phyloP scores from a whole-genome alignment of 78 protist genomes.

The Dictyostelium firmibasis region DNA sequence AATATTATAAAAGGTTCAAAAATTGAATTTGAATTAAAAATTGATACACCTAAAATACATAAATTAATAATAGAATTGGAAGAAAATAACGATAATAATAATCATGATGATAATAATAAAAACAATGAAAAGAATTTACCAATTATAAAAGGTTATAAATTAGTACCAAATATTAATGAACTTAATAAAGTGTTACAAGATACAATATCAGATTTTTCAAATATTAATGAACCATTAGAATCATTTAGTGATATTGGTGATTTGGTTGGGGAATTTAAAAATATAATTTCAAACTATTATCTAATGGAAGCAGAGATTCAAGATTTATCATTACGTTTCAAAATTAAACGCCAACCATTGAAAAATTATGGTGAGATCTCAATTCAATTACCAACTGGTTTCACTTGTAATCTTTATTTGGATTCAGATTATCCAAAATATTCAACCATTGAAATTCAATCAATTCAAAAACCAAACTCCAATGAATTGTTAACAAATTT shows the following conservation, averaged over 20 bases:
- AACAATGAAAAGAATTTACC: background rate
- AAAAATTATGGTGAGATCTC: background rate
- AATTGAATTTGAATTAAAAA: background rate
- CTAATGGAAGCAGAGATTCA: background rate
- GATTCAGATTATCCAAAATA: conserved; percentile 21
- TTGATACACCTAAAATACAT: background rate
- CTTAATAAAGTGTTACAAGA: background rate
- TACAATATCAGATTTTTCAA: background rate
- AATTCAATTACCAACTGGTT: background rate
- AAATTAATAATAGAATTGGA: background rate
- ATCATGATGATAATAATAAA: background rate
- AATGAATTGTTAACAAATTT: background rate
- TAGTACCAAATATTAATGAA: background rate
- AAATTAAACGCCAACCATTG: background rate
- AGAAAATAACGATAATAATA: background rate
- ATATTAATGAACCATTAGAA: background rate
- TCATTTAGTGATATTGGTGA: background rate
- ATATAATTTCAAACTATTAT: conserved; percentile 4
- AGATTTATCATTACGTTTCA: background rate
- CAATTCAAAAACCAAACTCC: conserved; percentile 9
- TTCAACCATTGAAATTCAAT: background rate
- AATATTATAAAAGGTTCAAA: background rate
- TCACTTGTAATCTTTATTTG: background rate
- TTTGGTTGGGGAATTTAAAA: background rate
- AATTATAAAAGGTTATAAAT: background rate